Evolutionary conservation across 2,329 filamentous ascomycete genomes (phyloP), one percentile per base, ranked within the genome.

Genomic region (Neopestalotiopsis clavispora): DNA sequence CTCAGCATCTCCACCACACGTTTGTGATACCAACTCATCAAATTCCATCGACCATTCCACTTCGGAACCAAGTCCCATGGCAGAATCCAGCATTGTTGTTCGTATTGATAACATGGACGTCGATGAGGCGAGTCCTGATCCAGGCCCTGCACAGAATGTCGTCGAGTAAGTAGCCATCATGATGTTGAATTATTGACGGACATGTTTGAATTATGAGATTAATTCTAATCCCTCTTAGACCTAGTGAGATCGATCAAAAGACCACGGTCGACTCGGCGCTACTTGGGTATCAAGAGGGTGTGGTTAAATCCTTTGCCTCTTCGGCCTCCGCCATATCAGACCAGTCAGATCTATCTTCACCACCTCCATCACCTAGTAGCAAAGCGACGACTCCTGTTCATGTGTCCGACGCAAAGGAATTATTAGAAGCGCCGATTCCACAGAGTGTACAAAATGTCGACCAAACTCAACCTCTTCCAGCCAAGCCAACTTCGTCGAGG

Each of bases 361-460:
- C 82, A 20, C 83, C 83, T n/a, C 86, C 86, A 7, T 71, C 71
- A 4, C 76, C 82, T 52, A 90, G 88, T 72, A 91, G 89, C 79
- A 90, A 91, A 79, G 88, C 87, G 70, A 91, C 89, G 63, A 91
- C 89, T 58, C 89, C 88, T 60, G 79, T 86, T 69, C 87, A 89
- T 67, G 72, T 79, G 65, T 82, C 83, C 69, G 76, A 73, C n/a
- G 74, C 73, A 23, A 80, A 79, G 67, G 82, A 80, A 59, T 71
- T 72, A 38, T 69, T 63, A 59, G 66, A 69, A 60, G 70, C 69
- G 69, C 74, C 71, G 34, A 17, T 17, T 13, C 34, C 28, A 9
- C n/a, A 14, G 65, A 67, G 20, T 17, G 38, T 28, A 9, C n/a
- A 14, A 56, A 67, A 23, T 17, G 57, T 28, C 34, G 12, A 34